These are phyloP conservation scores for Trametes polyzona DNA, from an alignment of 1,284 basidiomycete species.

Conservation along the genomic window DNA sequence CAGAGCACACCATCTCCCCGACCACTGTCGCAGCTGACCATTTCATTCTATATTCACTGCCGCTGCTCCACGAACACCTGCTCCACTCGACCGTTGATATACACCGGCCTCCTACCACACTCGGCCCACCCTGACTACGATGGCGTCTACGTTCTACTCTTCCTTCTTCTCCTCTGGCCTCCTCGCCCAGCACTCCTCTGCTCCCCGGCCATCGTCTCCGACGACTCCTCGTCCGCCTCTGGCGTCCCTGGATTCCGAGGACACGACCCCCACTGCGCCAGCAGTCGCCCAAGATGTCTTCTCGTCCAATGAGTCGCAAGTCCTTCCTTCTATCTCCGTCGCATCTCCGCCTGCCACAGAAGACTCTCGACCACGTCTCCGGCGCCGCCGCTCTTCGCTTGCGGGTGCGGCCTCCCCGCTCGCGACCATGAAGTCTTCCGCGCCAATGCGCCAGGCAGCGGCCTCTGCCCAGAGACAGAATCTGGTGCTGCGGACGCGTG, in stretches of 20 bases:
- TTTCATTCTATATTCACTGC: no score
- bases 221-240: conserved; percentile 34
- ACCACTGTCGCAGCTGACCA: neutral
- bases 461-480: conserved; percentile 23
- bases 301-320: conserved; percentile 17
- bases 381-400: conserved; percentile 34
- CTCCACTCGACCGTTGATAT: conserved; percentile 9
- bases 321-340: conserved; percentile 24
- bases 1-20: neutral
- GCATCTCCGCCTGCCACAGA: conserved; percentile 8
- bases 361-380: conserved; percentile 31
- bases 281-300: conserved; percentile 10
- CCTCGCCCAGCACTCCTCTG: conserved; percentile 42
- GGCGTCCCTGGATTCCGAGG: conserved; percentile 29
- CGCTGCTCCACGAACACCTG: conserved; percentile 16
- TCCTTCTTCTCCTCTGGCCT: conserved; percentile 65
- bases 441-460: conserved; percentile 19
- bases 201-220: conserved; percentile 39
- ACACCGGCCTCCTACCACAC: neutral
- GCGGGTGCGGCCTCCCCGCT: conserved; percentile 32
- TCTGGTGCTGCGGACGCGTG: conserved; percentile 26
- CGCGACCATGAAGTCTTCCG: conserved; percentile 28
- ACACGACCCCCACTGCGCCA: conserved; percentile 43
- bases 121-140: conserved; percentile 21
- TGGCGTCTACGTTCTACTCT: conserved; percentile 52